A percentile compares a stretch with the other conserved stretches of the same genome.
These are phyloP conservation scores for Lactarius pseudohatsudake DNA, from an alignment of 768 basidiomycete genomes.

Conservation along the genomic window DNA sequence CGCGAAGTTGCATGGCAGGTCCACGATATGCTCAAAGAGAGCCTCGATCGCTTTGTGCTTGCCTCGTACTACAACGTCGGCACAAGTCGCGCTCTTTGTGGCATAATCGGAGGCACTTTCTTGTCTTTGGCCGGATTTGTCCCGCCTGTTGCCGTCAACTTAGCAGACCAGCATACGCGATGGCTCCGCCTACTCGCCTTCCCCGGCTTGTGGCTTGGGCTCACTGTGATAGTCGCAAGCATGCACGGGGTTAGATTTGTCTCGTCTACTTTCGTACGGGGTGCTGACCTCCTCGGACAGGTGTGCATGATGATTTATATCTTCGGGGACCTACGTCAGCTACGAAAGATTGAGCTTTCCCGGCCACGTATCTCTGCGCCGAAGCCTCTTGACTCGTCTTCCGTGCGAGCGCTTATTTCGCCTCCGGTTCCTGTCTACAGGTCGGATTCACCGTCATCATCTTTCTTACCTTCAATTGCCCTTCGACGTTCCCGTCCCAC, in stretches of 20 bases:
- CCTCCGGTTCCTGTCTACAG: slow-evolving; percentile 20
- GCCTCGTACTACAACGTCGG: slow-evolving; percentile 74
- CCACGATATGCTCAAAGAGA: slow-evolving; percentile 58
- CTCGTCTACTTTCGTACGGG: neutral
- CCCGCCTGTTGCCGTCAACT: slow-evolving; percentile 40
- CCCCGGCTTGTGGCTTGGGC: slow-evolving; percentile 69
- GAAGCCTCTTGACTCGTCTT: slow-evolving; percentile 27
- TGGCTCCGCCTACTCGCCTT: slow-evolving; percentile 61
- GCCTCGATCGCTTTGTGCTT: slow-evolving; percentile 62
- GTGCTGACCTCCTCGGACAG: slow-evolving; percentile 29
- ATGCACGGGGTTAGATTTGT: slow-evolving; percentile 56
- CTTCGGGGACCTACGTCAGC: slow-evolving; percentile 76
- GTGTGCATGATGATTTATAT: slow-evolving; percentile 74
- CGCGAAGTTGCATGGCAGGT: slow-evolving; percentile 57
- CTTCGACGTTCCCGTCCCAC: slow-evolving; percentile 15
- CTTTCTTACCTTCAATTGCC: slow-evolving; percentile 23
- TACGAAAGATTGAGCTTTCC: slow-evolving; percentile 75
- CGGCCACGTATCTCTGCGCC: slow-evolving; percentile 62
- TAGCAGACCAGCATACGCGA: slow-evolving; percentile 48
- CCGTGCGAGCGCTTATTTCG: slow-evolving; percentile 23
- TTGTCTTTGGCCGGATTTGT: slow-evolving; percentile 47
- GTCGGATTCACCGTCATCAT: slow-evolving; percentile 17
- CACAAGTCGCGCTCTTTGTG: slow-evolving; percentile 65
- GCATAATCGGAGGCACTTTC: slow-evolving; percentile 60
- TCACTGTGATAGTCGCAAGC: slow-evolving; percentile 60